Base-by-base conservation (phyloP, 352 stramenopile genomes). In the Globisporangium radiosum region DNA sequence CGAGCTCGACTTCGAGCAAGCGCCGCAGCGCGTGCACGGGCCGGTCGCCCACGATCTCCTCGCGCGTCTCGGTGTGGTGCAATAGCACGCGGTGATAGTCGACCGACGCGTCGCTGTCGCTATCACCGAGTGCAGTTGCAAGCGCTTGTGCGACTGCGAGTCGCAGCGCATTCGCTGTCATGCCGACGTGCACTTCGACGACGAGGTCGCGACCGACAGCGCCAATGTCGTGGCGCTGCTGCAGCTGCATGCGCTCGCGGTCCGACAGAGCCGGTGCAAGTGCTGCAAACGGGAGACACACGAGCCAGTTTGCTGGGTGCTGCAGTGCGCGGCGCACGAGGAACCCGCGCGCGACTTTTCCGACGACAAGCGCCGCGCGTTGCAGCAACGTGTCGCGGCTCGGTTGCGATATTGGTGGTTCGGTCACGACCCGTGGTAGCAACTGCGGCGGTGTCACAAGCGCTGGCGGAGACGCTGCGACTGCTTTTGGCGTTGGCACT, bases 141-240 rank as follows among this genome's bases (percentile, higher is more conserved):
- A 92, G 58, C 4, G 54, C 61, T 15, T 71, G 62, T 15, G 83
- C 78, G 38, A 92, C 69, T 0, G 45, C 54, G 40, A 76, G 54
- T 2, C 80, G 75, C 13, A 92, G 63, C 42, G 76, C 67, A 17
- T 87, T 86, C 37, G 83, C 78, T 1, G 76, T 90, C 73, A 85
- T 92, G 10, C 57, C 43, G 40, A 63, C 60, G 19, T 78, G 71
- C 7, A 88, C 72, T 43, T 72, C 49, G 10, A 84, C 58, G 7
- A 63, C 59, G 2, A 92, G 45, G 5, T 74, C 48, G 15, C 10
- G 38, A 19, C 37, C 37, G 36, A 19, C 11, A 2, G 33, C 17
- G 2, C 3, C 25, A 33, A 2, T 13, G 3, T 2, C 4, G 5
- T 70, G 39, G 10, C 64, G 39, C 14, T 69, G 52, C 3, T 65